Base-by-base conservation (phyloP, 805 yeast genomes). In the Allodekkera sacchari region DNA sequence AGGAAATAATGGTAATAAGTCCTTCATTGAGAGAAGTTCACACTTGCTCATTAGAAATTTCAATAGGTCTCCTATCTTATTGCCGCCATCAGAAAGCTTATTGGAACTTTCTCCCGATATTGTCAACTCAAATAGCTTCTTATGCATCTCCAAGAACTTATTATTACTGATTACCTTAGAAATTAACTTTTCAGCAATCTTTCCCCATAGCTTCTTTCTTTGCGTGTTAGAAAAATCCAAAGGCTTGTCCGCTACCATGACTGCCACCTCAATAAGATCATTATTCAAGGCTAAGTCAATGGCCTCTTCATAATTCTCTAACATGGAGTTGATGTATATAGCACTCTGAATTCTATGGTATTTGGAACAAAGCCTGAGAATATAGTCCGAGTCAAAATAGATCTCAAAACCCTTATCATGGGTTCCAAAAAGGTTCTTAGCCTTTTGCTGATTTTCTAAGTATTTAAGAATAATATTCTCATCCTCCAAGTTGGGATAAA, bases 1-100 rank as follows among this genome's bases (percentile, higher is more conserved):
- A 0, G 96, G 95, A 41, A 92, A 78, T 20, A 84, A 59, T 2
- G 94, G 94, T 31, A 92, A 57, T 25, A 92, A 49, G 46, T 92
- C 97, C 39, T 83, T 87, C 27, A 92, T 76, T 3, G 77, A 69
- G 14, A 83, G 50, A 10, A 70, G 45, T 11, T 65, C 71, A 41
- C 73, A 63, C 15, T 68, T 68, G 12, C 59, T 63, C 35, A 54
- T 51, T 32, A 59, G 55, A 37, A 45, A 70, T 37, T 40, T 57
- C 22, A 56, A 53, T 37, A 53, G 57, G 41, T 27, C 44, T 40
- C 28, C 53, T 44, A 48, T 61, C 30, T 48, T 47, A 31, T 47
- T 44, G 5, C 63, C 51, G 17, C 35, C 15, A 16, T 28, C 37
- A 4, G 39, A 31, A 7, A 29, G 30, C 7, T 37, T 33, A 7